Base-by-base conservation (phyloP, 495 filamentous ascomycete genomes). In the Polyplosphaeria fusca region DNA sequence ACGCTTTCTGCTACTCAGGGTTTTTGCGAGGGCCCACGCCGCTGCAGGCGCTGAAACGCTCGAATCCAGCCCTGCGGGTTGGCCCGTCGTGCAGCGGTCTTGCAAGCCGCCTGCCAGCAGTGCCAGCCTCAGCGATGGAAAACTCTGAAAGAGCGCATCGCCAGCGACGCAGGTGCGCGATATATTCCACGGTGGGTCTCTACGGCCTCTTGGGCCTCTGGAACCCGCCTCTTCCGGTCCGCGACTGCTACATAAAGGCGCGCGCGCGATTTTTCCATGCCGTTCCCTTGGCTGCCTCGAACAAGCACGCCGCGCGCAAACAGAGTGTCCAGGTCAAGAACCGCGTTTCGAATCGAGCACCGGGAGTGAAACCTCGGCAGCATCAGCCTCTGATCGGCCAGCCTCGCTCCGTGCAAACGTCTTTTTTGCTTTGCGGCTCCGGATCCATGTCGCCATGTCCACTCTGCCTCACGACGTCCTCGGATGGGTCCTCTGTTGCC, bases 241-340 rank as follows among this genome's bases (percentile, higher is more conserved):
- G 39, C 47, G 47, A 49, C 16, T n/a, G 5, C 19, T 54, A 40
- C 47, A 58, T 42, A 27, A 46, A 22, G 32, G 28, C 47, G 37
- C 48, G 54, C 53, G 60, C 60, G 60, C 55, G 60, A 59, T 63
- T 63, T 63, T 58, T 38, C n/a, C 23, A 42, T 37, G 27, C 43
- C 51, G 40, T 12, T 22, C 16, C 5, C 49, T 58, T 58, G 60
- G 47, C 60, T 44, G 54, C 54, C 35, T 25, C 39, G 14, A 47
- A 50, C 27, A 38, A 53, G 41, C 57, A 40, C 42, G 16, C 48
- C 49, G 44, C 26, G 0, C 16, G 46, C 39, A 43, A 58, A 52
- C 40, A 52, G 27, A 13, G 43, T 35, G 35, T 47, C 32, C 12
- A 40, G 12, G 14, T 40, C 47, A 43, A 52, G 22, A 39, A 47